A percentile compares a stretch with the other conserved stretches of the same genome.
Evolutionary conservation across 257 asterid genomes (phyloP).

Genomic region (Nyctanthes arbortristis): DNA sequence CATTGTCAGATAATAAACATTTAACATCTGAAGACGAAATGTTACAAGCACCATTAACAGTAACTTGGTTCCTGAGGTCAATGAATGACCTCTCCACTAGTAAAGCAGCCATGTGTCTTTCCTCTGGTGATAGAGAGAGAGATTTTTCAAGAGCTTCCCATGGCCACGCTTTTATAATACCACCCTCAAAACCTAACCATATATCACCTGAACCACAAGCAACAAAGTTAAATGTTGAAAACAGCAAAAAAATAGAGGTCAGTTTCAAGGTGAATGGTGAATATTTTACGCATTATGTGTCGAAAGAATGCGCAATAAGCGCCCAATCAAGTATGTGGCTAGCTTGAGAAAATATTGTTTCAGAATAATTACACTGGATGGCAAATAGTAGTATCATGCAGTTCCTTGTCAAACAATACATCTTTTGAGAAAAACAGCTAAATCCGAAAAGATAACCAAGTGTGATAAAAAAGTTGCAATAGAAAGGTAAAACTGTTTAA

Average conservation of each 20-base stretch:
- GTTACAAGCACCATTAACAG: constrained; percentile 76
- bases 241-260: not conserved
- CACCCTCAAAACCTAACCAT: constrained; percentile 93
- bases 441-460: not conserved
- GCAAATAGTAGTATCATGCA: not conserved
- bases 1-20: constrained; percentile 62
- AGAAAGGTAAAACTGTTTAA: not conserved
- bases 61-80: constrained; percentile 84
- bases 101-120: constrained; percentile 83
- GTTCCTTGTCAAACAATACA: not conserved
- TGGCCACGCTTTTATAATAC: constrained; percentile 79
- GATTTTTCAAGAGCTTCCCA: constrained; percentile 90
- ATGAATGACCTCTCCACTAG: constrained; percentile 74
- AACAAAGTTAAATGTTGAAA: constrained; percentile 1
- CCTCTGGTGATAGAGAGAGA: constrained; percentile 71
- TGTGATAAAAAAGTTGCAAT: not conserved
- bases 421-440: not conserved
- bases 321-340: not conserved
- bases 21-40: constrained; percentile 89
- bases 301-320: not conserved
- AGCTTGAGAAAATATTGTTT: not conserved
- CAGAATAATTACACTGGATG: not conserved
- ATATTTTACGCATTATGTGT: not conserved
- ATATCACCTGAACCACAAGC: constrained; percentile 66
- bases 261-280: not conserved